Percentiles rank a stretch among this genome's conserved stretches.
phyloP scores from a whole-genome alignment of 805 yeast genomes.

The Vanderwaltozyma tropicalis region DNA sequence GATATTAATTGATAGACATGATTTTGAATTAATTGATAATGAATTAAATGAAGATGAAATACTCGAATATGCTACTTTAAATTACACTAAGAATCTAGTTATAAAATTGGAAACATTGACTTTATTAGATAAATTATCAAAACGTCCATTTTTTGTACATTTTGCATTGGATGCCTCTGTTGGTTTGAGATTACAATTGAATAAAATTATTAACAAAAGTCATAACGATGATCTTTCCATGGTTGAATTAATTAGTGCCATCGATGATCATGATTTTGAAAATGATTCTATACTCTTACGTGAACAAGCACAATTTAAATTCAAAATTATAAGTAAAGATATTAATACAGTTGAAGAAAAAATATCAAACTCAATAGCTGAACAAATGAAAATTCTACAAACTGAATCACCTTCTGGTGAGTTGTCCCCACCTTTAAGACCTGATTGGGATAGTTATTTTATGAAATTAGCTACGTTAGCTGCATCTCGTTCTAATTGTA shows the following conservation, averaged over 20 bases:
- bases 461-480: slow-evolving; percentile 92
- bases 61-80: slow-evolving; percentile 48
- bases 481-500: slow-evolving; percentile 85
- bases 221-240: not conserved
- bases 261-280: slow-evolving; percentile 23
- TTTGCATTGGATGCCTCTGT: slow-evolving; percentile 68
- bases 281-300: slow-evolving; percentile 12
- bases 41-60: slow-evolving; percentile 32
- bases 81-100: slow-evolving; percentile 59
- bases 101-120: slow-evolving; percentile 36
- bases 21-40: slow-evolving; percentile 13
- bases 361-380: slow-evolving; percentile 7
- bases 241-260: slow-evolving; percentile 29
- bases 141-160: slow-evolving; percentile 79
- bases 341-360: slow-evolving; percentile 2
- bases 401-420: slow-evolving; percentile 8
- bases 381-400: slow-evolving; percentile 9
- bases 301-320: slow-evolving; percentile 19
- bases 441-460: slow-evolving; percentile 93
- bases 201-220: not conserved
- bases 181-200: slow-evolving; percentile 31
- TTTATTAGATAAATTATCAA: slow-evolving; percentile 38
- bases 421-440: slow-evolving; percentile 39
- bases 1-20: slow-evolving; percentile 9
- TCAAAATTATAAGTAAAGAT: slow-evolving; percentile 9